phyloP scores from a whole-genome alignment of 108 stramenopile genomes.

The Nitzschia sp. region DNA sequence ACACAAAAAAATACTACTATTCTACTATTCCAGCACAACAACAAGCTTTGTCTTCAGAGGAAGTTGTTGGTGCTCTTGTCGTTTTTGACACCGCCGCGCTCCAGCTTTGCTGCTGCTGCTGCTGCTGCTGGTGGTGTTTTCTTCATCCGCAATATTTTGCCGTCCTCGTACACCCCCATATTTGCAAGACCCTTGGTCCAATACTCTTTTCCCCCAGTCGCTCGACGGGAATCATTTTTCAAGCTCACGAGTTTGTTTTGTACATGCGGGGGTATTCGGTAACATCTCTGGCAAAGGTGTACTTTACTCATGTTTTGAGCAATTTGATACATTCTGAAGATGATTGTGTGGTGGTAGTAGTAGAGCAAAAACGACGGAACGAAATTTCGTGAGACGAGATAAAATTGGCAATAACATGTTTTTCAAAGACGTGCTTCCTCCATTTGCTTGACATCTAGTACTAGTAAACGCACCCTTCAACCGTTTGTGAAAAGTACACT shows the following conservation, averaged over 20 bases:
- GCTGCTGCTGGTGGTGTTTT: no score
- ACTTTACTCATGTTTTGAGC: constrained; percentile 47
- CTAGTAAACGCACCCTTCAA: constrained; percentile 24
- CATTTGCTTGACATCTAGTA: no score
- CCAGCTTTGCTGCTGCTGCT: no score
- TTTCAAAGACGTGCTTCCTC: no score
- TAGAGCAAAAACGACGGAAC: not conserved
- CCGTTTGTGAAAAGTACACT: constrained; percentile 43
- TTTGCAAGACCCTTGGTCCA: constrained; percentile 16
- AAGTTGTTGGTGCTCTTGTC: no score
- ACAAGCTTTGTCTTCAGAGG: no score
- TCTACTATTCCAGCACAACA: no score
- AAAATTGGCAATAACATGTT: no score
- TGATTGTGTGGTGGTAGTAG: constrained; percentile 29
- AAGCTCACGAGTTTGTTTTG: constrained; percentile 19
- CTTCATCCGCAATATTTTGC: constrained; percentile 16
- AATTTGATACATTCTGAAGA: constrained; percentile 39
- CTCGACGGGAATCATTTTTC: constrained; percentile 18
- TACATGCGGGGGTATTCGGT: constrained; percentile 23
- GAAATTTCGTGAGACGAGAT: not conserved
- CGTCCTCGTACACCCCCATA: constrained; percentile 36
- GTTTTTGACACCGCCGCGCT: no score
- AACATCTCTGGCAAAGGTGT: constrained; percentile 37
- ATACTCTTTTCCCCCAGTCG: constrained; percentile 30
- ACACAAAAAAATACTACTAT: no score